phyloP scores from a whole-genome alignment of 2,329 filamentous ascomycete genomes.

The Clarireedia paspali region DNA sequence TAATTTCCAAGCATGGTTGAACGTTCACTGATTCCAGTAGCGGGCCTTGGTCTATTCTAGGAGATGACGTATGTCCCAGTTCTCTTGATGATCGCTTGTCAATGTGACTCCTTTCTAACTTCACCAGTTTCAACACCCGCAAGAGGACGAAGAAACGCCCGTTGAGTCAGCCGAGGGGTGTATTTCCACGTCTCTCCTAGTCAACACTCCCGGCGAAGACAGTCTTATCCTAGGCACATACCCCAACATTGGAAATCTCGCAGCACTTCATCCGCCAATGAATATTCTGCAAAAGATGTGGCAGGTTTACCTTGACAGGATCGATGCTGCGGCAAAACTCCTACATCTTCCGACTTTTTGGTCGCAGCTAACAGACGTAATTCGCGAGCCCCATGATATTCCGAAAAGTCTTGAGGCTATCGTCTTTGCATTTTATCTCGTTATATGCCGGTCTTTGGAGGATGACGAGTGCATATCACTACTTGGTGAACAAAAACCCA shows the following conservation, averaged over 20 bases:
- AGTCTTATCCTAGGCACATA: background rate
- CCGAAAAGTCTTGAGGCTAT: conserved; percentile 10
- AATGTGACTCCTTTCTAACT: background rate
- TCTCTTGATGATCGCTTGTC: background rate
- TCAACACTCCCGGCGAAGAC: background rate
- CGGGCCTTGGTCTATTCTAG: background rate
- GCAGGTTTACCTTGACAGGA: conserved; percentile 41
- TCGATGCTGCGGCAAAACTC: conserved; percentile 49
- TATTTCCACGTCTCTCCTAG: background rate
- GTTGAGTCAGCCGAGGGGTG: background rate
- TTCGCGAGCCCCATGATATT: background rate
- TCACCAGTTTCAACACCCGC: background rate
- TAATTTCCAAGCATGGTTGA: conserved; percentile 21
- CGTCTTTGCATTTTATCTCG: conserved; percentile 12
- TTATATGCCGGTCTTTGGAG: conserved; percentile 5
- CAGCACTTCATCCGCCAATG: conserved; percentile 46
- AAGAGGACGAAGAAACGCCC: background rate
- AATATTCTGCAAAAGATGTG: conserved; percentile 54
- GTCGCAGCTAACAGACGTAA: background rate
- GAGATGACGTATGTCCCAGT: background rate
- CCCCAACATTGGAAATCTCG: background rate
- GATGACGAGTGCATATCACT: conserved; percentile 9
- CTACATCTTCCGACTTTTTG: conserved; percentile 50
- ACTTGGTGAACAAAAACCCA: conserved; percentile 9
- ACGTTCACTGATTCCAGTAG: background rate